A percentile compares a stretch with the other conserved stretches of the same genome.
phyloP scores from a whole-genome alignment of 2,329 filamentous ascomycete species.

The Helicocarpus griseus region DNA sequence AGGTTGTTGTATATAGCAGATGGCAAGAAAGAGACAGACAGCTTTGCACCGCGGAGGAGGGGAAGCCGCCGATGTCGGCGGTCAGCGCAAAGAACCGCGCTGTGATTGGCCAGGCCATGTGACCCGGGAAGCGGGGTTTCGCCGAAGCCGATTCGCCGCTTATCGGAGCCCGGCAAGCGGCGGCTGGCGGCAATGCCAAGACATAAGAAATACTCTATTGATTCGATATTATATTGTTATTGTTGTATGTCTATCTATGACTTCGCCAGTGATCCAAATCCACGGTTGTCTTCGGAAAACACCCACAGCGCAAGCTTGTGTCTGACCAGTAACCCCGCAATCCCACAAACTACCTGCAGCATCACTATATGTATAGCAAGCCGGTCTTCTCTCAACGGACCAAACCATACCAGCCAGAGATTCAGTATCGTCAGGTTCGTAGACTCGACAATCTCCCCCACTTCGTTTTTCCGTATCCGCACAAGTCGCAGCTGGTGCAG shows the following conservation, averaged over 20 bases:
- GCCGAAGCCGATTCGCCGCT: neutral
- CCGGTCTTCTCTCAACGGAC: slow-evolving; percentile 77
- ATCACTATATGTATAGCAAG: slow-evolving; percentile 68
- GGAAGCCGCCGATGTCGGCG: slow-evolving; percentile 27
- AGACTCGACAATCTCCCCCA: slow-evolving; percentile 65
- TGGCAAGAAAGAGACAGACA: too few relatives aligned
- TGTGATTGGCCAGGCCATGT: slow-evolving; percentile 18
- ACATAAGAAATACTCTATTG: too few relatives aligned
- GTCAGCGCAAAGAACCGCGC: slow-evolving; percentile 23
- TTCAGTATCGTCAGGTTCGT: slow-evolving; percentile 92
- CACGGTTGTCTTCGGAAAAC: slow-evolving; percentile 76
- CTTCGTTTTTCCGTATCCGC: slow-evolving; percentile 55
- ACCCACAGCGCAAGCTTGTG: slow-evolving; percentile 79
- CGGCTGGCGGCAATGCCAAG: neutral
- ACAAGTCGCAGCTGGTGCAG: slow-evolving; percentile 61
- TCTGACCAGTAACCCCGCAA: slow-evolving; percentile 75
- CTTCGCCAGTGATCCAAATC: slow-evolving; percentile 15
- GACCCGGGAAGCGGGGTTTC: neutral
- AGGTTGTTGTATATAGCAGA: neutral
- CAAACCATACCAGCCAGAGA: slow-evolving; percentile 91
- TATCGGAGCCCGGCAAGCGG: slow-evolving; percentile 7
- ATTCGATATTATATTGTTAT: neutral
- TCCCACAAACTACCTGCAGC: slow-evolving; percentile 67
- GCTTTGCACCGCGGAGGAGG: slow-evolving; percentile 16
- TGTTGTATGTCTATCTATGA: slow-evolving; percentile 6